A percentile compares a stretch with the other conserved stretches of the same genome.
Evolutionary conservation across 306 rosid genomes (phyloP).

Genomic region (Myrica gale): DNA sequence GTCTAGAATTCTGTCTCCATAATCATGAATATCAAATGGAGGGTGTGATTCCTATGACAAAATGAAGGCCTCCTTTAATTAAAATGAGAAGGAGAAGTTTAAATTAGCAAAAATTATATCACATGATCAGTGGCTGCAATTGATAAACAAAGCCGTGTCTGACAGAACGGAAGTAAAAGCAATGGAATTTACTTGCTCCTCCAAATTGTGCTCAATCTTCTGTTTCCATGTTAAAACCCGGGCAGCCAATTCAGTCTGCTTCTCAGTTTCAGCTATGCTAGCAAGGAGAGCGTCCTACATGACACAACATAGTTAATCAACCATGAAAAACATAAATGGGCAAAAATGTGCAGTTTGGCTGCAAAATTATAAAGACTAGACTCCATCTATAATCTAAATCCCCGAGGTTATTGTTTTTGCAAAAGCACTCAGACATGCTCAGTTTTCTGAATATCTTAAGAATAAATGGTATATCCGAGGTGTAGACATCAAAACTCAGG

Average conservation of each 20-base stretch:
- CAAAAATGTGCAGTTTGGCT: neutral
- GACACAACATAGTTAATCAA: slow-evolving; percentile 21
- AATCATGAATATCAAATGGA: slow-evolving; percentile 78
- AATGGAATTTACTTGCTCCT: slow-evolving; percentile 73
- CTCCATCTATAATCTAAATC: neutral
- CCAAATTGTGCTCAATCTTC: slow-evolving; percentile 73
- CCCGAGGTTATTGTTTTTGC: neutral
- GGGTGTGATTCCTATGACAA: slow-evolving; percentile 64
- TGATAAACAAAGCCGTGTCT: neutral
- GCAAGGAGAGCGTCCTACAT: slow-evolving; percentile 79
- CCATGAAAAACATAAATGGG: neutral
- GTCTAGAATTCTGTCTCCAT: slow-evolving; percentile 64
- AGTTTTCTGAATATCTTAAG: neutral
- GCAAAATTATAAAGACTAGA: neutral
- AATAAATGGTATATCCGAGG: neutral
- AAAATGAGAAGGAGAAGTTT: slow-evolving; percentile 18
- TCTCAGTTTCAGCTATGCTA: slow-evolving; percentile 82
- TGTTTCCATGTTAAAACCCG: slow-evolving; percentile 93
- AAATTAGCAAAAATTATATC: neutral
- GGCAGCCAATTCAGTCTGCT: slow-evolving; percentile 80
- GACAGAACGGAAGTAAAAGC: slow-evolving; percentile 7
- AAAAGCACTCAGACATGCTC: neutral
- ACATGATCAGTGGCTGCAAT: neutral
- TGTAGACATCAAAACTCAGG: neutral
- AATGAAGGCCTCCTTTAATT: slow-evolving; percentile 25